phyloP scores from a whole-genome alignment of 2,329 filamentous ascomycete genomes.

The Aspergillus terreus region DNA sequence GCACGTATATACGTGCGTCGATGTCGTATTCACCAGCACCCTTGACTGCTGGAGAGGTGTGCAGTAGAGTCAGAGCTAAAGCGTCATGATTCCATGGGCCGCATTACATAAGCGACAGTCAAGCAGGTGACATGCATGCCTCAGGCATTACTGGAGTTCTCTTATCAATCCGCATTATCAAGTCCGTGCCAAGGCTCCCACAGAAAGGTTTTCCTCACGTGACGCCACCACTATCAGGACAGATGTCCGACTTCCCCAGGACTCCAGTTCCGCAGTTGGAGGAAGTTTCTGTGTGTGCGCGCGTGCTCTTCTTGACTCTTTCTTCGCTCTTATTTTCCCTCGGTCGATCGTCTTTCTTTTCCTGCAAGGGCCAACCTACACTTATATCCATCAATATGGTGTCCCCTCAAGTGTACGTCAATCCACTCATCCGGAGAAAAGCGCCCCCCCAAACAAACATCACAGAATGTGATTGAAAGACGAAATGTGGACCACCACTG shows the following conservation, averaged over 20 bases:
- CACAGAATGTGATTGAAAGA: neutral
- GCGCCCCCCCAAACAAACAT: neutral
- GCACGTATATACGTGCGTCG: neutral
- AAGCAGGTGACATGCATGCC: conserved; percentile 9
- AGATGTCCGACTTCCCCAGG: conserved; percentile 22
- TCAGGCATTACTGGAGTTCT: neutral
- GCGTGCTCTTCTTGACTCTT: conserved; percentile 8
- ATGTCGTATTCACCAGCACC: conserved; percentile 4
- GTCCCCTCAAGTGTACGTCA: conserved; percentile 61
- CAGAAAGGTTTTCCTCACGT: conserved; percentile 13
- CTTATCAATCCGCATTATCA: conserved; percentile 1
- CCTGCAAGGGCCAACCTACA: conserved; percentile 9
- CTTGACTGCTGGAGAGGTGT: conserved; percentile 10
- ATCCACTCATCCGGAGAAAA: neutral
- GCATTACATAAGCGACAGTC: conserved; percentile 13
- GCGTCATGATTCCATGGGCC: conserved; percentile 12
- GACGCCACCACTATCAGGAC: conserved; percentile 17
- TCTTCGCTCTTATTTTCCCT: conserved; percentile 8
- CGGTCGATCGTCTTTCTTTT: conserved; percentile 3
- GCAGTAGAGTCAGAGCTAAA: conserved; percentile 6
- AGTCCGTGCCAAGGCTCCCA: conserved; percentile 4
- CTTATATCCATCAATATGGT: conserved; percentile 53
- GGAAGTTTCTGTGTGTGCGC: conserved; percentile 19
- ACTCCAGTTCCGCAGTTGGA: neutral
- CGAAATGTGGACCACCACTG: conserved; percentile 5